A percentile compares a stretch with the other conserved stretches of the same genome.
Evolutionary conservation across 306 rosid genomes (phyloP).

Genomic region (Clitoria ternatea): DNA sequence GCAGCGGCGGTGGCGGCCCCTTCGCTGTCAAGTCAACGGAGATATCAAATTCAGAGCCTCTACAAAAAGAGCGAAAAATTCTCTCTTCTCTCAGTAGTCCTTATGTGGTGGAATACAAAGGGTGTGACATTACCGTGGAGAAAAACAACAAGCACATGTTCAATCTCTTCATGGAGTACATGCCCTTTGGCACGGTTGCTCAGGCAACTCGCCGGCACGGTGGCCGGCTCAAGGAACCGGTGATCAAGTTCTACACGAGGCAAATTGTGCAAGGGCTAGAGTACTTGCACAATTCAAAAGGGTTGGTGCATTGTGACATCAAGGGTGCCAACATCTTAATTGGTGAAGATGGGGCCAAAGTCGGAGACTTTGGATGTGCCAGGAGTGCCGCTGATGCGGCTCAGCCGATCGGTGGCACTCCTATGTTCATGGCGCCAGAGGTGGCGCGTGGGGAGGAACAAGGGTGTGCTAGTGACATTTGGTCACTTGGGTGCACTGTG

Average conservation of each 20-base stretch:
- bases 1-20: constrained; percentile 7
- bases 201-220: constrained; percentile 32
- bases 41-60: constrained; percentile 38
- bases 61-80: constrained; percentile 58
- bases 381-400: constrained; percentile 23
- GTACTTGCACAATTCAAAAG: constrained; percentile 62
- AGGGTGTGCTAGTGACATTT: constrained; percentile 62
- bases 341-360: constrained; percentile 53
- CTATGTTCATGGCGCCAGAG: constrained; percentile 92
- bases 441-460: constrained; percentile 83
- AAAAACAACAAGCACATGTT: constrained; percentile 42
- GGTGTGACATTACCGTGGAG: constrained; percentile 60
- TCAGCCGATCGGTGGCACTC: constrained; percentile 54
- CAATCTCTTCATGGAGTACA: constrained; percentile 78
- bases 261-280: constrained; percentile 55
- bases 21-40: constrained; percentile 77
- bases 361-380: constrained; percentile 88
- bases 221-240: constrained; percentile 38
- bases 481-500: constrained; percentile 88
- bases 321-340: constrained; percentile 71
- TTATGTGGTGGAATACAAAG: constrained; percentile 52
- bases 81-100: constrained; percentile 59
- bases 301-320: constrained; percentile 87
- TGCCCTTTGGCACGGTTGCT: constrained; percentile 47
- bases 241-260: constrained; percentile 35